Percentiles rank a stretch among this genome's conserved stretches.
Conservation (phyloP, 495 filamentous ascomycete species). For the Annulohypoxylon bovei region DNA sequence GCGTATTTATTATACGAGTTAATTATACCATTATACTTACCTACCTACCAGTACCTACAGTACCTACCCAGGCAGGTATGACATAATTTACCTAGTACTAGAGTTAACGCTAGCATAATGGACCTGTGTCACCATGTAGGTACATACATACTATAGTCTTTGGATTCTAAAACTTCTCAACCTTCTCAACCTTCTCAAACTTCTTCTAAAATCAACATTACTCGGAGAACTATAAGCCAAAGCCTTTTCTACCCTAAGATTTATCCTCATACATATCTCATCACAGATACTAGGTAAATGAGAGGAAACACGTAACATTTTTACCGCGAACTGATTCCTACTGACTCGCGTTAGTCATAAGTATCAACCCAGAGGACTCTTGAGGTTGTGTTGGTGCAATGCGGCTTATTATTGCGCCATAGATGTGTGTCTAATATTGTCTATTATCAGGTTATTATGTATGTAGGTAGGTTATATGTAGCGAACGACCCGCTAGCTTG, state of each 20-base stretch:
- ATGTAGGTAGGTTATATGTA: not conserved
- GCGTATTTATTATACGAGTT: constrained; percentile 1
- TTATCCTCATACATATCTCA: not conserved
- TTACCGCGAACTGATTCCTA: constrained; percentile 11
- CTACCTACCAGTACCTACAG: not conserved
- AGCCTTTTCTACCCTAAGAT: not conserved
- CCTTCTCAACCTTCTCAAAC: too few species aligned
- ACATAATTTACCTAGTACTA: too few species aligned
- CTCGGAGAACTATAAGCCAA: not conserved
- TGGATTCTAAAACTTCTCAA: too few species aligned
- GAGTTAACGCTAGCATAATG: not conserved
- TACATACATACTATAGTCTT: too few species aligned
- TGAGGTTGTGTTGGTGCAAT: constrained; percentile 15
- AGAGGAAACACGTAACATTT: constrained; percentile 10
- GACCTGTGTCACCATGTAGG: not conserved
- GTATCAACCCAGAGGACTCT: not conserved
- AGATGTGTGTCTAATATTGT: not conserved
- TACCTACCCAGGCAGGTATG: not conserved
- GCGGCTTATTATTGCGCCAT: constrained; percentile 29
- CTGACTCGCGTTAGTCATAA: constrained; percentile 10
- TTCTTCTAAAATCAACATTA: not conserved
- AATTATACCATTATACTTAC: constrained; percentile 3
- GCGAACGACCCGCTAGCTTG: constrained; percentile 33
- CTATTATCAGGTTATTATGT: not conserved
- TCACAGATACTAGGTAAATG: not conserved